Conservation (phyloP, 768 basidiomycete species). For the Leccinum olivaceopallidum region DNA sequence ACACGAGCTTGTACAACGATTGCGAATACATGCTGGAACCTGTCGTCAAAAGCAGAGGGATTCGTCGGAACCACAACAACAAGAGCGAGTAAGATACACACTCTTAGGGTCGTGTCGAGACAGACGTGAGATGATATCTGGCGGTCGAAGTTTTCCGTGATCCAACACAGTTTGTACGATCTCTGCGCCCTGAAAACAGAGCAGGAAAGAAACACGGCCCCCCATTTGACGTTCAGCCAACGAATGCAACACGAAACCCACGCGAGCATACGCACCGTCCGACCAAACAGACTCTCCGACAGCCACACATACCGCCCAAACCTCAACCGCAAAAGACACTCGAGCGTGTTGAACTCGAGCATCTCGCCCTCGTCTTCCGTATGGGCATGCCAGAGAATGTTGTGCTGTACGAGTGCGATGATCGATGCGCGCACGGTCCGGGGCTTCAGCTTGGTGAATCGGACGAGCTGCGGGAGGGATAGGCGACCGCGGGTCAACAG, state of each 20-base stretch:
- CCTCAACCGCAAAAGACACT: constrained; percentile 78
- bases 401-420: constrained; percentile 87
- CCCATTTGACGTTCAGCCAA: neutral
- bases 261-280: constrained; percentile 49
- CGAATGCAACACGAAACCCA: neutral
- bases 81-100: constrained; percentile 33
- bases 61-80: neutral
- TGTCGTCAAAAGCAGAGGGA: neutral
- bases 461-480: too few relatives aligned
- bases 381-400: constrained; percentile 83
- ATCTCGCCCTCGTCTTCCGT: constrained; percentile 72
- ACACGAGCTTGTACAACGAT: constrained; percentile 69
- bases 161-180: constrained; percentile 77
- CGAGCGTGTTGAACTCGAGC: constrained; percentile 79
- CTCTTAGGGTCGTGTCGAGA: constrained; percentile 59
- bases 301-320: constrained; percentile 83
- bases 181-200: constrained; percentile 57
- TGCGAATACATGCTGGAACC: constrained; percentile 52
- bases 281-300: constrained; percentile 70
- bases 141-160: constrained; percentile 81
- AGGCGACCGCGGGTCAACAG: too few relatives aligned
- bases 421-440: constrained; percentile 69
- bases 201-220: neutral
- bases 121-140: constrained; percentile 61
- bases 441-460: constrained; percentile 66